Evolutionary conservation across 2,329 filamentous ascomycete genomes (phyloP), one percentile per base, ranked within the genome.

Genomic region (Xylaria sp.): DNA sequence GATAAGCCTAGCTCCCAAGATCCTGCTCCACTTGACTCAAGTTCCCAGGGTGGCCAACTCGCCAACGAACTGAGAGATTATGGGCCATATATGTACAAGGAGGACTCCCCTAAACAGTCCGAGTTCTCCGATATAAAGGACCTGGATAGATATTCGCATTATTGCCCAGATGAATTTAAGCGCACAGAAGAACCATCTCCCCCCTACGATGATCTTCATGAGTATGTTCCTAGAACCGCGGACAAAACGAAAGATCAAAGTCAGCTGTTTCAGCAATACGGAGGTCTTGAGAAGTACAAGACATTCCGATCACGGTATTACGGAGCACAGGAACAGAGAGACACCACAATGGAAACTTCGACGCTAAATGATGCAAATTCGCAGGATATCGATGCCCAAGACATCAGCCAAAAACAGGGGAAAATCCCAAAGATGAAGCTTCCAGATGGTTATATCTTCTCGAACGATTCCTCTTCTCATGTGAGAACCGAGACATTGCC

Each of bases 281-380:
- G 75, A 53, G 80, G 82, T 51, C 72, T 82, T 38, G 72, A 76
- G 35, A 73, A 73, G 23, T 82, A 83, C 51, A 72, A 73, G 35
- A 63, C 75, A 2, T 76, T 78, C 56, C 72, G 66, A 42, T 42
- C 75, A 77, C 33, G 77, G 79, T 55, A 72, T 75, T 4, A 77
- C 40, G 73, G 72, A 53, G 70, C 73, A 45, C 66, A 71, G 6
- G 49, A 69, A 33, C 63, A 74, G 57, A 67, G 57, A 38, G 79
- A 80, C 45, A 61, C 71, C 15, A 73, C 78, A 15, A 68, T 75
- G 35, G 73, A 75, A 52, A 72, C 75, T 53, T 73, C 81, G 23
- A 66, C 71, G 45, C 77, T 78, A 14, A 80, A 77, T 65, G 79
- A 82, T 57, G 65, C 70, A 46, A 76, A 77, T 52, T 65, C 64